Conservation (phyloP, 164 flowering plant species). For the Tetracentron sinense region DNA sequence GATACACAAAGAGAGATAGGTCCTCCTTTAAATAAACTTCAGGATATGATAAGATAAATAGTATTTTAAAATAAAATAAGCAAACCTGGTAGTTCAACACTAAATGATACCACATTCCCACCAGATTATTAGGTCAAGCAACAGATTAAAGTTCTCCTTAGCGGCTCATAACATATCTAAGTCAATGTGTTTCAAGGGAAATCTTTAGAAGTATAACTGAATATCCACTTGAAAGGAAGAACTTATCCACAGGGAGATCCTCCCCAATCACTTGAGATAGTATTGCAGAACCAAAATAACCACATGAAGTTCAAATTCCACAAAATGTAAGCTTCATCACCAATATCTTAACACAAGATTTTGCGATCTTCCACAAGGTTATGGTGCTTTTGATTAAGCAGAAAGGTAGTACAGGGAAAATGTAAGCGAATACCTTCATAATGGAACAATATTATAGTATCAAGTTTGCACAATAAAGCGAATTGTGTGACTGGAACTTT, state of each 20-base stretch:
- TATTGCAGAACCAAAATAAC: constrained; percentile 49
- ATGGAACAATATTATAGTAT: background rate
- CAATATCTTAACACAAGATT: background rate
- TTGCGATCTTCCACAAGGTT: background rate
- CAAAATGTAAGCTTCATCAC: background rate
- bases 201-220: too few relatives aligned
- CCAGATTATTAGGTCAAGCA: constrained; percentile 13
- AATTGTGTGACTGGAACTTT: background rate
- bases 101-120: constrained; percentile 95
- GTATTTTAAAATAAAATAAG: too few relatives aligned
- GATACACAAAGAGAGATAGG: too few relatives aligned
- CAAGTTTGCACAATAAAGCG: background rate
- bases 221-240: constrained; percentile 2
- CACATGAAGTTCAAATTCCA: constrained; percentile 1
- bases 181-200: background rate
- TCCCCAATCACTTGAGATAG: constrained; percentile 64
- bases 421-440: background rate
- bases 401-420: background rate
- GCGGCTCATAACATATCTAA: background rate
- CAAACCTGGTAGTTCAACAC: constrained; percentile 93
- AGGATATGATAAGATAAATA: too few relatives aligned
- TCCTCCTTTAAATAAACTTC: too few relatives aligned
- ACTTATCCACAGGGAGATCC: constrained; percentile 96
- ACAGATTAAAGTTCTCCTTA: background rate
- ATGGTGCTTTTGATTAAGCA: background rate